These are phyloP conservation scores for Fusarium sp. DNA, from an alignment of 2,329 filamentous ascomycete species.

Conservation along the genomic window DNA sequence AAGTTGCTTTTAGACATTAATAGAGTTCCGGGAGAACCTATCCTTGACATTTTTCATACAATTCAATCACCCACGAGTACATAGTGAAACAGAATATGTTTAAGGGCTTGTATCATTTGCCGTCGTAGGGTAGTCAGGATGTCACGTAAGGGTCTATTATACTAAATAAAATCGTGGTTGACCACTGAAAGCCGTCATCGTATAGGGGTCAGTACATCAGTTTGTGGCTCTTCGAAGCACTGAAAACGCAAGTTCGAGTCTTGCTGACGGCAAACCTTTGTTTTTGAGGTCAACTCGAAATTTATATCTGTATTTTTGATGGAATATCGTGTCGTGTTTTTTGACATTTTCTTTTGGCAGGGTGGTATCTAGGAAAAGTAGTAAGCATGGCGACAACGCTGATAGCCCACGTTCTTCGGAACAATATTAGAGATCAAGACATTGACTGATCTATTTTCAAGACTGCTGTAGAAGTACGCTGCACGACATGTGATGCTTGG, in stretches of 20 bases:
- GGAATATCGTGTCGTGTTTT: neutral
- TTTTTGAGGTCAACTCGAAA: constrained; percentile 5
- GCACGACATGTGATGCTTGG: too few species aligned
- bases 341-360: neutral
- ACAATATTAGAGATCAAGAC: neutral
- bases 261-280: constrained; percentile 35
- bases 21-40: neutral
- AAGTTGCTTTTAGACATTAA: neutral
- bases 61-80: neutral
- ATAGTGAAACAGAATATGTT: neutral
- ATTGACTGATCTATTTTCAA: too few species aligned
- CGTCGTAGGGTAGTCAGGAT: neutral
- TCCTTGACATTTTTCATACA: neutral
- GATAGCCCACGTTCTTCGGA: too few species aligned
- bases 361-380: too few species aligned
- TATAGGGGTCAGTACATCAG: constrained; percentile 48
- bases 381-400: neutral
- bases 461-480: too few species aligned
- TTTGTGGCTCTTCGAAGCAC: constrained; percentile 40
- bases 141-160: rapidly evolving
- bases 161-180: rapidly evolving
- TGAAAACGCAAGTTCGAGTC: constrained; percentile 47
- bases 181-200: constrained; percentile 41
- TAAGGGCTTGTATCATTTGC: too few species aligned
- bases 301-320: neutral